Evolutionary conservation across 108 stramenopile genomes (phyloP).

Genomic region (Hondaea fermentalgiana): DNA sequence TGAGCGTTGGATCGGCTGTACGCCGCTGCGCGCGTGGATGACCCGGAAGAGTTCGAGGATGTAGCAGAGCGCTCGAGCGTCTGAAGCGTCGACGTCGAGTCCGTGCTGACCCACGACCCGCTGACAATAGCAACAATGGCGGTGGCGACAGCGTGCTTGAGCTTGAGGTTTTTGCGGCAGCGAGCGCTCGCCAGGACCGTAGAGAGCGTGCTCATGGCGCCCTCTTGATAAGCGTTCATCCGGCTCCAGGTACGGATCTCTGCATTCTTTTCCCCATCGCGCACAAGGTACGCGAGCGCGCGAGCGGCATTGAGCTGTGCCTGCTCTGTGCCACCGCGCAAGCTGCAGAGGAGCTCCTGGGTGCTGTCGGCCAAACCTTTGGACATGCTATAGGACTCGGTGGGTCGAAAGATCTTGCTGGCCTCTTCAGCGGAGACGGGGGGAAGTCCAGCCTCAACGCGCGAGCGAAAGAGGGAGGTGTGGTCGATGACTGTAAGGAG

Average conservation of each 20-base stretch:
- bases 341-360: neutral
- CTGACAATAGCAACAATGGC: neutral
- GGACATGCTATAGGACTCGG: neutral
- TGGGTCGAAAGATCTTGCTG: neutral
- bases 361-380: neutral
- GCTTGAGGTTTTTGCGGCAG: neutral
- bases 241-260: neutral
- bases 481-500: neutral
- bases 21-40: neutral
- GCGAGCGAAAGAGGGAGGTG: neutral
- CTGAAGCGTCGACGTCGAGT: neutral
- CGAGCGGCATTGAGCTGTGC: neutral
- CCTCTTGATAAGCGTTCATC: neutral
- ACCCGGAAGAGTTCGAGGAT: neutral
- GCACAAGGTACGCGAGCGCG: neutral
- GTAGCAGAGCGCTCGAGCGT: neutral
- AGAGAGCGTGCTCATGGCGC: neutral
- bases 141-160: neutral
- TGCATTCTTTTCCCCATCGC: neutral
- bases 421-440: neutral
- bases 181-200: neutral
- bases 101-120: constrained; percentile 1
- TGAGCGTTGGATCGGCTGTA: neutral
- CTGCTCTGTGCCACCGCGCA: neutral
- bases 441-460: neutral